phyloP scores from a whole-genome alignment of 129 eudicot genomes.

The Flaveria ramosissima region DNA sequence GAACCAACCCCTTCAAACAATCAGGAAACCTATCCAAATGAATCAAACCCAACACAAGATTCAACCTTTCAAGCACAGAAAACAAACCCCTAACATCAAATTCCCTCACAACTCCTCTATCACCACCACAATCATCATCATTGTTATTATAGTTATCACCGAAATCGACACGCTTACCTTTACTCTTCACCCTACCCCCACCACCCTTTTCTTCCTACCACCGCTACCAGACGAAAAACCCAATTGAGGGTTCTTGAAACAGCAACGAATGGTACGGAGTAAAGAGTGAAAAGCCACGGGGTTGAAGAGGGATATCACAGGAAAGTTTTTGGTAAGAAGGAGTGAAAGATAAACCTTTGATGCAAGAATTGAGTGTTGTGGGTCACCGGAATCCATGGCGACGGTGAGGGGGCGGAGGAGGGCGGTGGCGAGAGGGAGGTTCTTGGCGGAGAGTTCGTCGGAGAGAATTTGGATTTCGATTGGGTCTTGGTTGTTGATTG shows the following conservation, averaged over 20 bases:
- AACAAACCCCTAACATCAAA: conserved; percentile 69
- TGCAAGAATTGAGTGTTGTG: conserved; percentile 50
- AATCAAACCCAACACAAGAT: conserved; percentile 63
- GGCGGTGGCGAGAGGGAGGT: conserved; percentile 44
- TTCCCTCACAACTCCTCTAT: conserved; percentile 29
- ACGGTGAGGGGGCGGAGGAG: conserved; percentile 48
- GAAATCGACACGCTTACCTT: conserved; percentile 26
- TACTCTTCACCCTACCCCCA: conserved; percentile 22
- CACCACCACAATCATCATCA: conserved; percentile 3
- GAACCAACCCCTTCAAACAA: conserved; percentile 76
- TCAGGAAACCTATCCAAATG: conserved; percentile 91
- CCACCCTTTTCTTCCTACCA: conserved; percentile 40
- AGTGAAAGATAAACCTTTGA: conserved; percentile 71
- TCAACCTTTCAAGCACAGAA: conserved; percentile 61
- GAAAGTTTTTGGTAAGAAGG: conserved; percentile 64
- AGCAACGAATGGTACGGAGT: conserved; percentile 58
- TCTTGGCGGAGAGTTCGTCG: conserved; percentile 56
- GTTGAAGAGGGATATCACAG: conserved; percentile 77
- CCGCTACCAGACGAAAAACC: conserved; percentile 19
- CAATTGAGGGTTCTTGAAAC: conserved; percentile 42
- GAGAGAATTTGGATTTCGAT: conserved; percentile 49
- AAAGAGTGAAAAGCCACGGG: conserved; percentile 74
- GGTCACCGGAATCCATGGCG: conserved; percentile 66
- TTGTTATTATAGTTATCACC: conserved; percentile 19
- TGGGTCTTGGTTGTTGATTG: conserved; percentile 50